Percentiles rank a stretch among this genome's conserved stretches.
Conservation (phyloP, 2,329 filamentous ascomycete genomes). For the Onygenales sp. region DNA sequence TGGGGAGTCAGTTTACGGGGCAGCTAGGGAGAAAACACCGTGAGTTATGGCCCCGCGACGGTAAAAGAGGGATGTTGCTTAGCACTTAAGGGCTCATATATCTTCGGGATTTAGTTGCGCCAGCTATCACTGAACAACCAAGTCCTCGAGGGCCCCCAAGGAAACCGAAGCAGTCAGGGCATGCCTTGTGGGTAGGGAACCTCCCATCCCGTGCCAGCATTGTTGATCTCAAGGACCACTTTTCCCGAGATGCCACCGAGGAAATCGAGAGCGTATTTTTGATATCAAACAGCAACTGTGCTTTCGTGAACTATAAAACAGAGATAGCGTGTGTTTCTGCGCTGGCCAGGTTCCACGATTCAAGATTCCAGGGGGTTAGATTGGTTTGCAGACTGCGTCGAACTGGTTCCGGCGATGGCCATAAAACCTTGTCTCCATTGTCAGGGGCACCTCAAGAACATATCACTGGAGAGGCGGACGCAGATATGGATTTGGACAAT, state of each 20-base stretch:
- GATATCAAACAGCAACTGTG: constrained; percentile 95
- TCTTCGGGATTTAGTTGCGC: not conserved
- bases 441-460: constrained; percentile 5
- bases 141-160: constrained; percentile 53
- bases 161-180: constrained; percentile 62
- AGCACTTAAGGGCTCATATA: not conserved
- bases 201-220: constrained; percentile 74
- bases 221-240: constrained; percentile 79
- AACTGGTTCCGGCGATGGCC: constrained; percentile 41
- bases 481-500: not conserved
- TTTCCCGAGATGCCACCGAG: constrained; percentile 64
- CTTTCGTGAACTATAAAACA: constrained; percentile 89
- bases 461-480: not conserved
- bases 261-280: constrained; percentile 83
- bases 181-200: constrained; percentile 94
- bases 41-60: not conserved
- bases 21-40: not conserved
- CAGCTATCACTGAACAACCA: constrained; percentile 16
- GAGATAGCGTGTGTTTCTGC: constrained; percentile 66
- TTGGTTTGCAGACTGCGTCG: constrained; percentile 74
- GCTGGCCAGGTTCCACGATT: constrained; percentile 80
- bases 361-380: constrained; percentile 73
- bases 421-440: constrained; percentile 39
- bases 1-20: not conserved
- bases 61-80: not conserved